These are phyloP conservation scores for Aspergillus olivimuriae DNA, from an alignment of 495 filamentous ascomycete species.

Conservation along the genomic window DNA sequence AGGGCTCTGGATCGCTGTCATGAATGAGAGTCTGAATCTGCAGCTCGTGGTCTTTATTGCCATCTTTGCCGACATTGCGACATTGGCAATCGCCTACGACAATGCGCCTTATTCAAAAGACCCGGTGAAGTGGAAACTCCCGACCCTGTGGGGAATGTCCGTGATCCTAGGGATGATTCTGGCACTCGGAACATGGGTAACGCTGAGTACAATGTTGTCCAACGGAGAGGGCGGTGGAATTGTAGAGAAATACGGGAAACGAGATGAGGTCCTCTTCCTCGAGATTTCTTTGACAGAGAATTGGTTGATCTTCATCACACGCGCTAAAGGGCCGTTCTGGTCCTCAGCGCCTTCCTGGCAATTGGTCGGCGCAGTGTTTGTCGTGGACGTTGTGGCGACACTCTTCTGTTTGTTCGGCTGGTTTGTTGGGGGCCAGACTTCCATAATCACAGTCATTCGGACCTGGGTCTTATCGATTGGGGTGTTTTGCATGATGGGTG, in stretches of 20 bases:
- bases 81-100: conserved; percentile 88
- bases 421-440: conserved; percentile 61
- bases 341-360: conserved; percentile 78
- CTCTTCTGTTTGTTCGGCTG: conserved; percentile 78
- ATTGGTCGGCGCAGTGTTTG: conserved; percentile 64
- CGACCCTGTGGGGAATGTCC: conserved; percentile 88
- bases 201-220: conserved; percentile 69
- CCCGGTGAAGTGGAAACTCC: conserved; percentile 91
- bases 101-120: conserved; percentile 80
- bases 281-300: conserved; percentile 89
- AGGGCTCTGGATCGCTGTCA: conserved; percentile 81
- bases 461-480: conserved; percentile 88
- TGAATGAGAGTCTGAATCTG: conserved; percentile 77
- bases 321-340: conserved; percentile 83
- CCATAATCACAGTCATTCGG: conserved; percentile 72
- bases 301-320: conserved; percentile 95
- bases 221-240: conserved; percentile 66
- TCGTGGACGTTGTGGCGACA: conserved; percentile 77
- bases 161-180: conserved; percentile 75
- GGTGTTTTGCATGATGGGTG: conserved; percentile 65
- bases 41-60: conserved; percentile 88
- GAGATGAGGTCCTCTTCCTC: conserved; percentile 79
- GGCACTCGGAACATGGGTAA: conserved; percentile 78
- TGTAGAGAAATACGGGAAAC: conserved; percentile 77
- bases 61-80: conserved; percentile 92